These are phyloP conservation scores for Guillardia theta DNA, from an alignment of 78 protist species.

Conservation along the genomic window DNA sequence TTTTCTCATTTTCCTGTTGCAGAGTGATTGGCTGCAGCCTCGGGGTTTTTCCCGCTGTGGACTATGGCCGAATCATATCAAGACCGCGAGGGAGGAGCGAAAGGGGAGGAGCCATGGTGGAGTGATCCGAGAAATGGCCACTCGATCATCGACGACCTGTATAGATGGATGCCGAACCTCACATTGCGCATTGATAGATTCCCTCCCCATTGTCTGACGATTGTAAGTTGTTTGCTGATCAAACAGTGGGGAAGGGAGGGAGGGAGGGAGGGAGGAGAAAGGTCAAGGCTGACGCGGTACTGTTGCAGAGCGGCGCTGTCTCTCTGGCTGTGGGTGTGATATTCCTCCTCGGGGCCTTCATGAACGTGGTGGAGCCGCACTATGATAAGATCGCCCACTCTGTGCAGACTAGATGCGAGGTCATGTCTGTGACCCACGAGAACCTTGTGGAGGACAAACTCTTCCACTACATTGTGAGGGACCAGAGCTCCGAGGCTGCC, in stretches of 20 bases:
- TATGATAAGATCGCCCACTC: background rate
- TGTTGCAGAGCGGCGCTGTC: background rate
- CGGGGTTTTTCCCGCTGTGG: too few relatives aligned
- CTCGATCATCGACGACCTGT: background rate
- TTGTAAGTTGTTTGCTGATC: background rate
- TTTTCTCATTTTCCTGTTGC: too few relatives aligned
- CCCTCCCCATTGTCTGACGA: background rate
- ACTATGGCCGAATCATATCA: too few relatives aligned
- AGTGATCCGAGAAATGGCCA: background rate
- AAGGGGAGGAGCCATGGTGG: too few relatives aligned
- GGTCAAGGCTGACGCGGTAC: too few relatives aligned
- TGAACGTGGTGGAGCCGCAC: background rate
- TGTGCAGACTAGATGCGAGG: constrained; percentile 8
- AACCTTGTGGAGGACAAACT: background rate
- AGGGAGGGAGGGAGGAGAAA: too few relatives aligned
- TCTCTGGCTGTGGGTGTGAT: background rate
- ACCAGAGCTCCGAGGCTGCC: background rate
- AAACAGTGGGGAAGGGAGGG: too few relatives aligned
- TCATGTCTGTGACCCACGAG: background rate
- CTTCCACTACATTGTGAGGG: background rate
- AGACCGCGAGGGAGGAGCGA: too few relatives aligned
- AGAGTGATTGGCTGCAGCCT: too few relatives aligned
- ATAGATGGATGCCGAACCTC: background rate
- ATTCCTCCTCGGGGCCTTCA: background rate
- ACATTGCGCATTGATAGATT: background rate